Evolutionary conservation across 441 rosid species (phyloP), one percentile per base, ranked within the genome.

Genomic region (Corymbia calophylla): DNA sequence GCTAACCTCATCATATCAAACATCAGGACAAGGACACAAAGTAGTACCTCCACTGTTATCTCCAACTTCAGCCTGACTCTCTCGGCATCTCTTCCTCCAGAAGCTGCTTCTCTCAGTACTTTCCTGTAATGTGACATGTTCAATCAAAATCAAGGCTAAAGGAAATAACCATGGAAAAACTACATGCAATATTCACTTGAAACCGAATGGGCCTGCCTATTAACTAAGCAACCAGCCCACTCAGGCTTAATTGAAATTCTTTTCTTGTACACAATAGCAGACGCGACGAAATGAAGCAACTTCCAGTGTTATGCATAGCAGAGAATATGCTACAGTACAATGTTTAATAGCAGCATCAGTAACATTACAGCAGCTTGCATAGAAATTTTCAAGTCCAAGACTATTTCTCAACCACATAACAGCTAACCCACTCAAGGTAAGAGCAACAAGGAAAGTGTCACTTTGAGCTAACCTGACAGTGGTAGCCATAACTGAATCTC

Each of bases 81-180:
- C 89, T 97, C 98, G 0, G 98, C 96, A 89, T 96, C 99, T 93
- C 99, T 96, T 91, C 95, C 97, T 47, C 98, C 96, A 32, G 96
- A 92, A 56, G 99, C 96, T 66, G 80, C 73, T 93, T 97, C 96
- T 92, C 98, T 94, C 84, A 95, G 89, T 90, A 98, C 98, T 93
- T 98, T 98, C 97, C 99, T 98, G 89, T 90, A 77, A 87, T 12
- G 21, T 87, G 88, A 66, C n/a, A 82, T 35, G 87, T 86, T 56
- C 53, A 87, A 87, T 48, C 47, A 44, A 39, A 88, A 64, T 54
- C 53, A 44, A 44, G 66, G 51, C 53, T 23, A 23, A 85, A 53
- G 21, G 31, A 29, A 58, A 29, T n/a, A 62, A 88, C 60, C 21
- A 48, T 31, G 47, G 21, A 89, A 89, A 62, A 32, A 4, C 6